phyloP scores from a whole-genome alignment of 352 stramenopile species.

The Globisporangium middletonii region DNA sequence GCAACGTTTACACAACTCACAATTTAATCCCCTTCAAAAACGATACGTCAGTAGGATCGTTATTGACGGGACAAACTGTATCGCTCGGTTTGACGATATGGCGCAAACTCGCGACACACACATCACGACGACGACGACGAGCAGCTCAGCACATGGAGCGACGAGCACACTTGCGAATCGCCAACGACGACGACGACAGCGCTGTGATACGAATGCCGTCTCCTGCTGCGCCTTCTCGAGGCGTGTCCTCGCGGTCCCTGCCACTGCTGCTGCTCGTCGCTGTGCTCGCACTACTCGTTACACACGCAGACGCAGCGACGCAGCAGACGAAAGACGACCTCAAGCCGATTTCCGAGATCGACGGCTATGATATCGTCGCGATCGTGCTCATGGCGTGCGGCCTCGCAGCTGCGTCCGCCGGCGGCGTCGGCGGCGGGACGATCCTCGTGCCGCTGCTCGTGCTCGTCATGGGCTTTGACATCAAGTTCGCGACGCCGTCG shows the following conservation, averaged over 20 bases:
- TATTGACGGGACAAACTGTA: no score
- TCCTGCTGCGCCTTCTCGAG: background rate
- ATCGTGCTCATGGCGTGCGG: slow-evolving; percentile 46
- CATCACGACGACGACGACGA: background rate
- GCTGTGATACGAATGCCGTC: background rate
- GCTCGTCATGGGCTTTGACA: slow-evolving; percentile 60
- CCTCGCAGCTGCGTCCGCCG: slow-evolving; percentile 37
- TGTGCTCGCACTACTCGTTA: background rate
- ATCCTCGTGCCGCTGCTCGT: slow-evolving; percentile 58
- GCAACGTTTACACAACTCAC: no score
- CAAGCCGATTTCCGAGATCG: slow-evolving; percentile 29
- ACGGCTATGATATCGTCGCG: slow-evolving; percentile 33
- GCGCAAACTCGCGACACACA: background rate
- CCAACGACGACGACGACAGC: no score
- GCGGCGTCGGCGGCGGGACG: slow-evolving; percentile 38
- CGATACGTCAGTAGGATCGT: no score
- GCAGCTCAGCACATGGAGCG: background rate
- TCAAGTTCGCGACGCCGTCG: slow-evolving; percentile 55
- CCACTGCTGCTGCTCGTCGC: background rate
- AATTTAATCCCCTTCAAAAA: no score
- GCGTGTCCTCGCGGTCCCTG: background rate
- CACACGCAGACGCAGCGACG: background rate
- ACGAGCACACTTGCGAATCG: no score
- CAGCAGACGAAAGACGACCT: slow-evolving; percentile 15
- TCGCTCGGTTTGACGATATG: background rate